phyloP scores from a whole-genome alignment of 192 early-diverging fungal genomes.

The Podochytrium sp. region DNA sequence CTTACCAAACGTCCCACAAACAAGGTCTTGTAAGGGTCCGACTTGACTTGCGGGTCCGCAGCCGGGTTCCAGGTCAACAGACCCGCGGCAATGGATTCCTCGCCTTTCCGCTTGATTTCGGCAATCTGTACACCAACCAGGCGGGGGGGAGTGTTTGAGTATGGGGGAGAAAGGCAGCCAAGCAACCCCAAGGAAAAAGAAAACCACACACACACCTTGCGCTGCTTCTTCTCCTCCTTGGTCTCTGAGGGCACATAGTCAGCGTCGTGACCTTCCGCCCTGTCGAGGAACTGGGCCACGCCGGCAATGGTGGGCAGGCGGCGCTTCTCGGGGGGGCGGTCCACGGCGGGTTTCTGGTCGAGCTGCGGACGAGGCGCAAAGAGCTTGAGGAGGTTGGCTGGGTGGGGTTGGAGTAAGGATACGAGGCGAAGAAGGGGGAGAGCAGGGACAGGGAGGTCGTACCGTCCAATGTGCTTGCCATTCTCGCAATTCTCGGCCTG shows the following conservation, averaged over 20 bases:
- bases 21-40: conserved; percentile 92
- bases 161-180: neutral
- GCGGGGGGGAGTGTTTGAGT: neutral
- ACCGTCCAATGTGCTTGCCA: neutral
- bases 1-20: conserved; percentile 82
- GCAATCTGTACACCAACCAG: conserved; percentile 46
- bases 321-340: conserved; percentile 64
- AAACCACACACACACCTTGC: conserved; percentile 59
- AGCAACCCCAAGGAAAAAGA: neutral
- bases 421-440: neutral
- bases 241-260: conserved; percentile 77
- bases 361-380: conserved; percentile 85
- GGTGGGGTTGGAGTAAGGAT: conserved; percentile 36
- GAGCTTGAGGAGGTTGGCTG: conserved; percentile 74
- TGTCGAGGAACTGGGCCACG: conserved; percentile 61
- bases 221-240: conserved; percentile 67
- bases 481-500: neutral
- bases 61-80: conserved; percentile 72
- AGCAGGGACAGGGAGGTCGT: neutral
- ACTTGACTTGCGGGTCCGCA: conserved; percentile 70
- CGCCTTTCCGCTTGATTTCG: conserved; percentile 59
- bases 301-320: conserved; percentile 57
- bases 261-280: conserved; percentile 61
- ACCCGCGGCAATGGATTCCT: conserved; percentile 59
- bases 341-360: conserved; percentile 65